Evolutionary conservation across 2,329 filamentous ascomycete species (phyloP).

Genomic region (Monosporascus sp.): DNA sequence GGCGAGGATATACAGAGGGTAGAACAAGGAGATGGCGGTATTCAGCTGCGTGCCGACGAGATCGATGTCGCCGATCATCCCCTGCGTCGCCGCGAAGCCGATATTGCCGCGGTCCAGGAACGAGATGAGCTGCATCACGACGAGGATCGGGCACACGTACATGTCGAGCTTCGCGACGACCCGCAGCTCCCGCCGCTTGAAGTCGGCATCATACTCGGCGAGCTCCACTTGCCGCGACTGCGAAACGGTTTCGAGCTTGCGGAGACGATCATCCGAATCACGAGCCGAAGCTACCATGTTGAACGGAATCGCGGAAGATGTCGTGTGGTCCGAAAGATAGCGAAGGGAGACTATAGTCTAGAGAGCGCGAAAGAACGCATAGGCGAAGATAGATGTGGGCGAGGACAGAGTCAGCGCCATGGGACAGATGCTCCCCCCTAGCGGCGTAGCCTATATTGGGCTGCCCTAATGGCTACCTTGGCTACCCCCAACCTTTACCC

Average conservation of each 20-base stretch:
- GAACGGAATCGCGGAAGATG: too few relatives aligned
- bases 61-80: slow-evolving; percentile 11
- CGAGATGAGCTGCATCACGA: slow-evolving; percentile 13
- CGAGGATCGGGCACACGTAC: slow-evolving; percentile 13
- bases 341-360: too few relatives aligned
- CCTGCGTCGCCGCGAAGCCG: slow-evolving; percentile 15
- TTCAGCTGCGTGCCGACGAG: slow-evolving; percentile 14
- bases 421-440: too few relatives aligned
- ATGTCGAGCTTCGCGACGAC: slow-evolving; percentile 16
- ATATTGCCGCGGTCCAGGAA: slow-evolving; percentile 16
- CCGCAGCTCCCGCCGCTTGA: slow-evolving; percentile 11
- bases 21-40: slow-evolving; percentile 15
- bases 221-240: slow-evolving; percentile 7
- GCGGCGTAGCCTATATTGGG: too few relatives aligned
- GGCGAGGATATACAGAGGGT: slow-evolving; percentile 13
- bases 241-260: slow-evolving; percentile 10
- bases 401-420: too few relatives aligned
- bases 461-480: too few relatives aligned
- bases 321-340: too few relatives aligned
- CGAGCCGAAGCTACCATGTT: slow-evolving; percentile 10
- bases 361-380: too few relatives aligned
- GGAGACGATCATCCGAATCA: slow-evolving; percentile 9
- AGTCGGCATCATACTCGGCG: slow-evolving; percentile 11
- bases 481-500: too few relatives aligned
- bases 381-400: too few relatives aligned